A percentile compares a stretch with the other conserved stretches of the same genome.
phyloP scores from a whole-genome alignment of 2,329 filamentous ascomycete species.

The Endoconidiophora laricicola region DNA sequence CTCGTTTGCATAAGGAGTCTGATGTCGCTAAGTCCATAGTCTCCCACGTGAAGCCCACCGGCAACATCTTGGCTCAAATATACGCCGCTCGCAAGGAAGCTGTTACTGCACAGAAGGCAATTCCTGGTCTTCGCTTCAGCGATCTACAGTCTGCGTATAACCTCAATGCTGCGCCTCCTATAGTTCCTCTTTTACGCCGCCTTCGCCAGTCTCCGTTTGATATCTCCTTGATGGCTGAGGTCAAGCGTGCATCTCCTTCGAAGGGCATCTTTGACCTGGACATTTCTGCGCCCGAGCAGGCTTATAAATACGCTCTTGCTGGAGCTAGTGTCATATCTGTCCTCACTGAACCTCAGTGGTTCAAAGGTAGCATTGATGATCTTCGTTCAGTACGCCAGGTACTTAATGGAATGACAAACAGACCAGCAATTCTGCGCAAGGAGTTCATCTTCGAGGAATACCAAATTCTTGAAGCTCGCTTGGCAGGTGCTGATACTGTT shows the following conservation, averaged over 20 bases:
- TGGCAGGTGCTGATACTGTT: slow-evolving; percentile 88
- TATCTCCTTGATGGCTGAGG: slow-evolving; percentile 92
- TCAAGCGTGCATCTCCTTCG: slow-evolving; percentile 90
- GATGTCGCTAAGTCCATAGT: slow-evolving; percentile 14
- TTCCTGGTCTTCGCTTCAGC: slow-evolving; percentile 67
- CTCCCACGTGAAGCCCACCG: slow-evolving; percentile 36
- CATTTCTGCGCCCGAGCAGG: slow-evolving; percentile 77
- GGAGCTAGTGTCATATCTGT: slow-evolving; percentile 96
- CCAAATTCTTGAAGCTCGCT: slow-evolving; percentile 83
- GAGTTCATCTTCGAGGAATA: slow-evolving; percentile 98
- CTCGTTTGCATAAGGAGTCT: slow-evolving; percentile 30
- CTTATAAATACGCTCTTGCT: slow-evolving; percentile 77
- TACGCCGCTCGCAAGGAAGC: slow-evolving; percentile 64
- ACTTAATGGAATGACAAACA: slow-evolving; percentile 77
- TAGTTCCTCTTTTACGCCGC: slow-evolving; percentile 63
- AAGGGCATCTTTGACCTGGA: slow-evolving; percentile 86
- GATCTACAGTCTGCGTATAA: slow-evolving; percentile 81
- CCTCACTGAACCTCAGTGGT: slow-evolving; percentile 97
- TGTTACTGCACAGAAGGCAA: slow-evolving; percentile 64
- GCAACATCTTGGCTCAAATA: slow-evolving; percentile 80
- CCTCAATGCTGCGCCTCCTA: slow-evolving; percentile 67
- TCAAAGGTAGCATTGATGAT: slow-evolving; percentile 95
- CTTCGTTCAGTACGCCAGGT: slow-evolving; percentile 73
- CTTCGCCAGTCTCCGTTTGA: slow-evolving; percentile 68
- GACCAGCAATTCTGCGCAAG: slow-evolving; percentile 82